Evolutionary conservation across 345 rosid genomes (phyloP), one percentile per base, ranked within the genome.

Genomic region (Brassica nigra): DNA sequence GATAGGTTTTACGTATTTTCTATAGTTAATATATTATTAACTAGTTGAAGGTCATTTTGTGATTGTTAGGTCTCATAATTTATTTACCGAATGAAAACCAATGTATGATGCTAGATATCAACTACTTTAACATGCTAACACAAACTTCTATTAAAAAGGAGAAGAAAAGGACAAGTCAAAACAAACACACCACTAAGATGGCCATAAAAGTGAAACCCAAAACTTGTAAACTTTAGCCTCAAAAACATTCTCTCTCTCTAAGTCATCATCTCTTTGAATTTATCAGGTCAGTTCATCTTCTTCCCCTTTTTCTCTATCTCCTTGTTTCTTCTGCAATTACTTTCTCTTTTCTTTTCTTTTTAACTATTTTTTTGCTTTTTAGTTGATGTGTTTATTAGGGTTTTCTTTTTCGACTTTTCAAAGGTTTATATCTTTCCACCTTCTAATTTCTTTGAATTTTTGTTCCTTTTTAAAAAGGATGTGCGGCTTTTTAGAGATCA

Each of bases 201-300:
- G 31, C 79, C 79, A 80, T 80, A 75, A 80, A 75, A 70, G 83
- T 80, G 79, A 80, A 70, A 70, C 76, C 72, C 79, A 74, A 75
- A 58, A 75, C 79, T 70, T 75, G 14, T 52, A 37, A 37, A 68
- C 76, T 80, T 80, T 80, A 70, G 65, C 72, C 73, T 75, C 23
- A 30, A 64, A 47, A 64, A 63, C 34, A 75, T 55, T 49, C 42
- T 74, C 62, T 73, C 59, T 65, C 71, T 75, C 83, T 80, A 70
- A 75, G 72, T 75, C 83, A 75, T 75, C 79, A 75, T 70, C 83
- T 75, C 83, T 80, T 80, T 75, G 78, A 68, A 61, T 47, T 64
- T 62, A 62, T 37, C 76, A 80, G 83, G 83, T 80, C 79, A 75
- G 83, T 80, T 70, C 79, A 70, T 80, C 83, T 70, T 80, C 83